Percentiles rank a stretch among this genome's conserved stretches.
Evolutionary conservation across 2,329 filamentous ascomycete species (phyloP).

Genomic region (Sclerotinia minor): DNA sequence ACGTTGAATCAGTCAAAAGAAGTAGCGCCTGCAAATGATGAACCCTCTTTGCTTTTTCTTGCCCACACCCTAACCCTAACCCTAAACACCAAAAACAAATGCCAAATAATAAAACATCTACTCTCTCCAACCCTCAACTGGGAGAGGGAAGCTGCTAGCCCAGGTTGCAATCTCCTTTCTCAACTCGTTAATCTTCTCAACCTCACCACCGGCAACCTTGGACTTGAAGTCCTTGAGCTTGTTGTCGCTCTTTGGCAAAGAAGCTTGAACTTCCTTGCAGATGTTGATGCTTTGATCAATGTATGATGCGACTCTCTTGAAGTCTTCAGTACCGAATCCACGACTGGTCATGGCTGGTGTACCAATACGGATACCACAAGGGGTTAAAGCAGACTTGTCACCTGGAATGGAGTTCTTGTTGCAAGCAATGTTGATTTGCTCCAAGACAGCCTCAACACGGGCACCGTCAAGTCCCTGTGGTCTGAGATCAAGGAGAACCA

Average conservation of each 20-base stretch:
- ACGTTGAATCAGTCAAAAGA: conserved; percentile 38
- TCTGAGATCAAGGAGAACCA: conserved; percentile 93
- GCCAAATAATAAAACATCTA: conserved; percentile 29
- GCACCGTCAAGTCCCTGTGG: conserved; percentile 85
- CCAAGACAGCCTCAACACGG: conserved; percentile 91
- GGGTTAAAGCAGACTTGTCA: conserved; percentile 94
- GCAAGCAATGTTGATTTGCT: conserved; percentile 98
- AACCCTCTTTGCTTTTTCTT: conserved; percentile 26
- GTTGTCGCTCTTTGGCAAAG: conserved; percentile 94
- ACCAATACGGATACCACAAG: conserved; percentile 92
- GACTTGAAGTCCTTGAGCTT: conserved; percentile 99
- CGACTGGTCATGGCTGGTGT: conserved; percentile 96
- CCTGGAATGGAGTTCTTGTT: conserved; percentile 99
- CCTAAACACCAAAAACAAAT: conserved; percentile 30
- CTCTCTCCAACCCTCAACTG: conserved; percentile 69
- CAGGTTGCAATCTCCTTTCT: conserved; percentile 87
- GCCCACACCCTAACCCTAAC: conserved; percentile 26
- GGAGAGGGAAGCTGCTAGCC: conserved; percentile 89
- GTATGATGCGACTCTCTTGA: conserved; percentile 84
- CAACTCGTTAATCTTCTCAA: conserved; percentile 79
- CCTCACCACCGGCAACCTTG: conserved; percentile 76
- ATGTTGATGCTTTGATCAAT: conserved; percentile 88
- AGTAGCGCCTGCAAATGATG: conserved; percentile 27
- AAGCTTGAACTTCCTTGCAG: conserved; percentile 80
- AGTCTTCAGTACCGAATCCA: conserved; percentile 90